Evolutionary conservation across 139 green algal genomes (phyloP).

Genomic region (Astrephomene gubernaculifera): DNA sequence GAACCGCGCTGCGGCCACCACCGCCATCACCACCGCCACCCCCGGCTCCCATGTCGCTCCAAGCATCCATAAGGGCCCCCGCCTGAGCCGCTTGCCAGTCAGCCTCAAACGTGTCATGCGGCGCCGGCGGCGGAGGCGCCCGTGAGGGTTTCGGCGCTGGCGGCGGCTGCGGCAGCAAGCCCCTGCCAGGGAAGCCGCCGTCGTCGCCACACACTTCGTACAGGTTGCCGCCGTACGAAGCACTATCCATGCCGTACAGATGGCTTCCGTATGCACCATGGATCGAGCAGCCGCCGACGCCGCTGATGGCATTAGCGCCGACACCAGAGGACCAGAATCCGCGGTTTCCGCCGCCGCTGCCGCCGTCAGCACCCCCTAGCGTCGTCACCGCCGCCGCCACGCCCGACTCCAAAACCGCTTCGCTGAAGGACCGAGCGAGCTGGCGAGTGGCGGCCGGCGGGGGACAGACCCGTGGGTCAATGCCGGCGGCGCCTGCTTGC

Average conservation of each 20-base stretch:
- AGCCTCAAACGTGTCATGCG: neutral
- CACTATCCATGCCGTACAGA: no score
- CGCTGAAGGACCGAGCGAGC: constrained; percentile 3
- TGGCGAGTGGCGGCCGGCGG: neutral
- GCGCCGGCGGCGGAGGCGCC: neutral
- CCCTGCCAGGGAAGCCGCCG: no score
- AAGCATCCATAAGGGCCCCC: neutral
- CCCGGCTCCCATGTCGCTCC: neutral
- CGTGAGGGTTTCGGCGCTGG: neutral
- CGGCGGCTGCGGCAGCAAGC: neutral
- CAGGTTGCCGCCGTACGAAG: no score
- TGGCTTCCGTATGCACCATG: no score
- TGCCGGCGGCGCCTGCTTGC: neutral
- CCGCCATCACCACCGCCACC: neutral
- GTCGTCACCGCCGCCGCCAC: neutral
- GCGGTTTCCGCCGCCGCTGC: neutral
- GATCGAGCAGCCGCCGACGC: no score
- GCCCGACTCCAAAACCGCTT: neutral
- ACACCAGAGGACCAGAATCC: neutral
- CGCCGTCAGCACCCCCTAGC: neutral
- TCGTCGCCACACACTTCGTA: no score
- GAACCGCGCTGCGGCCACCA: no score
- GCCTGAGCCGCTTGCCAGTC: neutral
- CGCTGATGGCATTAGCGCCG: neutral
- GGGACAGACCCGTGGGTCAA: constrained; percentile 10